Evolutionary conservation across 441 rosid species (phyloP).

Genomic region (Metrosideros polymorpha): DNA sequence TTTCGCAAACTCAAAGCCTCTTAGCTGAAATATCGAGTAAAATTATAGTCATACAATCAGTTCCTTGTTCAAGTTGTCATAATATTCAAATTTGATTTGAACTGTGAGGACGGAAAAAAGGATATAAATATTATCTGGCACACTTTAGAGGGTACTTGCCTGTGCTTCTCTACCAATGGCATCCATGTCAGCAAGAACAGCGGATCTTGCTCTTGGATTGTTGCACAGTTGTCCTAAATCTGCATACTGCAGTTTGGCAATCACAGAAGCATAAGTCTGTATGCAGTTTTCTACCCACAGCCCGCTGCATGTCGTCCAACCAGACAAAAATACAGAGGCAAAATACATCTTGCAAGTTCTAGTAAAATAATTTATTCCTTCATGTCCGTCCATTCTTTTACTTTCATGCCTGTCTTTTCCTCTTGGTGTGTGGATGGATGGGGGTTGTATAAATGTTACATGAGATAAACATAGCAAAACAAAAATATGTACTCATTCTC

Average conservation of each 20-base stretch:
- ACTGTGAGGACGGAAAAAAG: background rate
- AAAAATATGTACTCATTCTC: background rate
- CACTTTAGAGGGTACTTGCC: constrained; percentile 26
- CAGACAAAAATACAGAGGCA: background rate
- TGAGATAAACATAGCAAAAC: background rate
- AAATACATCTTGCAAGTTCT: background rate
- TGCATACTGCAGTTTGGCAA: constrained; percentile 31
- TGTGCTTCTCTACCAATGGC: constrained; percentile 79
- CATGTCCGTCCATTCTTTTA: background rate
- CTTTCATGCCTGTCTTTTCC: background rate
- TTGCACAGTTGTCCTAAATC: constrained; percentile 61
- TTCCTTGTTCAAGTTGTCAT: background rate
- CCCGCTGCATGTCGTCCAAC: background rate
- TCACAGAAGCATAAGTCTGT: background rate
- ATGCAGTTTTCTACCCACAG: background rate
- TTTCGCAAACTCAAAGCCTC: constrained; percentile 95
- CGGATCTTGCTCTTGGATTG: constrained; percentile 65
- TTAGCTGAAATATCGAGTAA: constrained; percentile 37
- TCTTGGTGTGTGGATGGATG: background rate
- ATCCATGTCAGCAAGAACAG: constrained; percentile 88
- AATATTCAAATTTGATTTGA: background rate
- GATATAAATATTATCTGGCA: background rate
- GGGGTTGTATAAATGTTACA: background rate
- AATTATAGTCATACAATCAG: background rate
- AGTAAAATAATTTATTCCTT: background rate